Evolutionary conservation across 2,329 filamentous ascomycete species (phyloP), one percentile per base, ranked within the genome.

Genomic region (Fusarium sp.): DNA sequence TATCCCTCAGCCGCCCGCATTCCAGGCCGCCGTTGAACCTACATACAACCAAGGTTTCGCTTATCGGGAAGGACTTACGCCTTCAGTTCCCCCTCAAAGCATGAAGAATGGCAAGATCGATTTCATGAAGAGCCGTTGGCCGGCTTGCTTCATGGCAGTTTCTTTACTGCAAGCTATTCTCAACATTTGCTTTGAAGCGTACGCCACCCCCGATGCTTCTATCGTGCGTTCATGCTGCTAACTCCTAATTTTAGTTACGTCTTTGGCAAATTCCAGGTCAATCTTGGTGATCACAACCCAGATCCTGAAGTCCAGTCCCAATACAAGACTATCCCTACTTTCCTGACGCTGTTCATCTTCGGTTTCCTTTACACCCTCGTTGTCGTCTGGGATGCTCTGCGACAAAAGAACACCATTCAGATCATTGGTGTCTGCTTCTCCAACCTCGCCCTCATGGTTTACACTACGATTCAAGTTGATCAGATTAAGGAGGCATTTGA

Each of bases 331-430:
- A 97, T 99, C 69, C 95, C 96, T 26, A 98, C 95, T 39, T 98
- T 98, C 81, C 86, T 99, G 62, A 93, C 95, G 25, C 89, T 99
- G 48, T 97, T 98, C 84, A 97, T 98, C 79, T 98, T 99, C 79
- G 96, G 93, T 65, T 98, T 97, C 82, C 81, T 99, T 61, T 99
- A 98, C 82, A 90, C 97, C 77, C 83, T 98, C 31, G 83, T 97
- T 28, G 85, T 99, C 55, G 92, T 96, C 14, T 98, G 94, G 87
- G 96, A 99, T 83, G 96, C 95, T 18, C 85, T 99, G 62, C 90
- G 94, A 68, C 85, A 95, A 77, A 98, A 98, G 81, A 99, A 99
- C 82, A 99, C 96, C 13, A 99, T 99, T 84, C 96, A 99, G 80
- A 87, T 98, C 78, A 98, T 99, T 74, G 96, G 96, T 45, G 86